Evolutionary conservation across 2,329 filamentous ascomycete genomes (phyloP).

Genomic region (Cercospora janseana): DNA sequence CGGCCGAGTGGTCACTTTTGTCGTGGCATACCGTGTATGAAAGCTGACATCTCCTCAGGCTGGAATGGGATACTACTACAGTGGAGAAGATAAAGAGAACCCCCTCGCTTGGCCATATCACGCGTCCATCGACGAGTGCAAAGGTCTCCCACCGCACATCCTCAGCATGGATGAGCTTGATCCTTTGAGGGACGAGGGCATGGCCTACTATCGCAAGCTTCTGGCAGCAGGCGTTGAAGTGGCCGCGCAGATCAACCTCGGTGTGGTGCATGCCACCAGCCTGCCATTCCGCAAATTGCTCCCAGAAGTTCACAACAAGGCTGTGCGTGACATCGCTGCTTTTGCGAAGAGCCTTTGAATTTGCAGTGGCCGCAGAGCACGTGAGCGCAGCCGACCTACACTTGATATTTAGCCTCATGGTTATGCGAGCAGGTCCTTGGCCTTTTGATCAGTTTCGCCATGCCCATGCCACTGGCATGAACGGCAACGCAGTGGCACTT

Average conservation of each 20-base stretch:
- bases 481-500: no score
- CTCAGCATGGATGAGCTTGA: conserved; percentile 36
- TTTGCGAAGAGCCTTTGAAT: conserved; percentile 31
- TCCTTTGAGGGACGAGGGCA: conserved; percentile 35
- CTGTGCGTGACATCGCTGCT: conserved; percentile 26
- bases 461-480: no score
- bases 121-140: conserved; percentile 31
- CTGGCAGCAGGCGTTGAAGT: conserved; percentile 30
- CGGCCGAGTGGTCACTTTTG: neutral
- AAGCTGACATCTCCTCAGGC: conserved; percentile 8
- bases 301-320: conserved; percentile 30
- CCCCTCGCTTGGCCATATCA: conserved; percentile 37
- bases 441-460: no score
- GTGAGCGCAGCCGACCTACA: no score
- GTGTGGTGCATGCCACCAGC: conserved; percentile 28
- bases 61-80: conserved; percentile 29
- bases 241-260: conserved; percentile 30
- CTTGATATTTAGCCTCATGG: no score
- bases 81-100: conserved; percentile 24
- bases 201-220: conserved; percentile 32
- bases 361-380: neutral
- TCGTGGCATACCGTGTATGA: neutral
- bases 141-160: conserved; percentile 33
- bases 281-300: conserved; percentile 30
- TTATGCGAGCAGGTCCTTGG: no score